phyloP scores from a whole-genome alignment of 2,329 filamentous ascomycete species.

The Lasiodiplodia sp. region DNA sequence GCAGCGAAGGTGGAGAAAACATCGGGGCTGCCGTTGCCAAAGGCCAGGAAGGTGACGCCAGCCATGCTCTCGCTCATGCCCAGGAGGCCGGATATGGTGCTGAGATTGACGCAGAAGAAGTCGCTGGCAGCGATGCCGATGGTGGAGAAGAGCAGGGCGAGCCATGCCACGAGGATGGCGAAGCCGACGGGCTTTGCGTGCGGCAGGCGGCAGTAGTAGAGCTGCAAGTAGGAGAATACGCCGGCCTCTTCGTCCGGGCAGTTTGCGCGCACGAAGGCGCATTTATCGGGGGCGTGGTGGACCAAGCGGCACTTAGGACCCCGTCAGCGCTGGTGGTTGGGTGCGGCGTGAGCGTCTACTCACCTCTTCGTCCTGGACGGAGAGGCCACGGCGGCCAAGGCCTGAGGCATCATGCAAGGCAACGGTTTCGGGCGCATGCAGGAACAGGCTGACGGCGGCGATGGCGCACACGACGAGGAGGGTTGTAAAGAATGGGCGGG shows the following conservation, averaged over 20 bases:
- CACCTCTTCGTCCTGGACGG: slow-evolving; percentile 46
- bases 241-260: slow-evolving; percentile 91
- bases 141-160: slow-evolving; percentile 89
- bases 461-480: slow-evolving; percentile 48
- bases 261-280: slow-evolving; percentile 81
- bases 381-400: slow-evolving; percentile 6
- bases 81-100: slow-evolving; percentile 86
- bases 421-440: background rate
- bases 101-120: slow-evolving; percentile 97
- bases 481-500: slow-evolving; percentile 55
- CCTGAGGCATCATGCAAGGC: background rate
- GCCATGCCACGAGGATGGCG: slow-evolving; percentile 77
- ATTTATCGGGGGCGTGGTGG: slow-evolving; percentile 79
- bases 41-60: slow-evolving; percentile 93
- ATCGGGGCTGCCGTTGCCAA: slow-evolving; percentile 97
- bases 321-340: slow-evolving; percentile 1
- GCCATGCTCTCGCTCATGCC: slow-evolving; percentile 96
- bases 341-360: slow-evolving; percentile 5
- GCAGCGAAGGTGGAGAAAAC: slow-evolving; percentile 99
- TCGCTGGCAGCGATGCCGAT: slow-evolving; percentile 98
- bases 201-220: slow-evolving; percentile 86
- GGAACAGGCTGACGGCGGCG: slow-evolving; percentile 40
- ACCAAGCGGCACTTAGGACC: slow-evolving; percentile 72
- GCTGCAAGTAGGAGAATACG: slow-evolving; percentile 82
- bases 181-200: slow-evolving; percentile 80